Percentiles rank a stretch among this genome's conserved stretches.
Conservation (phyloP, 352 stramenopile genomes). For the Globisporangium sylvaticum region DNA sequence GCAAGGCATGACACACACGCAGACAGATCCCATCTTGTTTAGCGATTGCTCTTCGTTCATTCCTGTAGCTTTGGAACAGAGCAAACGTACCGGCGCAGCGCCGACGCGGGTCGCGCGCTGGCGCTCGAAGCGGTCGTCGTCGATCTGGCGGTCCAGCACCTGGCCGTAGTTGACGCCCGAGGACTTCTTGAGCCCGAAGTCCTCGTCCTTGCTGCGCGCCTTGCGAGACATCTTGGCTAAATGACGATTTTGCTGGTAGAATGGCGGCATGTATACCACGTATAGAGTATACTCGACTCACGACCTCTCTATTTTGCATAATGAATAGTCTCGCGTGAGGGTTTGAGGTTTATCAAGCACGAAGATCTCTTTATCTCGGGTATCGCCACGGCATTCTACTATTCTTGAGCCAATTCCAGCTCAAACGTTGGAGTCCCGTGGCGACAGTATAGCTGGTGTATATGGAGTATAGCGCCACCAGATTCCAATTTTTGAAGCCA, state of each 20-base stretch:
- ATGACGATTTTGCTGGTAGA: too few species aligned
- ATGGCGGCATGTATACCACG: too few species aligned
- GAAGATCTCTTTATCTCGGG: too few species aligned
- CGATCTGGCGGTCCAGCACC: conserved; percentile 76
- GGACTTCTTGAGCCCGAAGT: conserved; percentile 70
- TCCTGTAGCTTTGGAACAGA: background rate
- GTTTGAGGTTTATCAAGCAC: too few species aligned
- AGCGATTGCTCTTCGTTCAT: background rate
- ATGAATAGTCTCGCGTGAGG: too few species aligned
- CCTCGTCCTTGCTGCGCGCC: conserved; percentile 31
- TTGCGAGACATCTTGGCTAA: conserved; percentile 30
- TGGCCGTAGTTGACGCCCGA: conserved; percentile 84
- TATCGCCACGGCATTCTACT: too few species aligned
- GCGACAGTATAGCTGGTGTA: too few species aligned
- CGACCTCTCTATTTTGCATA: background rate
- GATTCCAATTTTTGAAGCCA: too few species aligned
- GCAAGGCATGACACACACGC: background rate
- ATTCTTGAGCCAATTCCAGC: too few species aligned
- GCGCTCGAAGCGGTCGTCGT: conserved; percentile 81
- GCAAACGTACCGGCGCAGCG: conserved; percentile 28
- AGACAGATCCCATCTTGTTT: background rate
- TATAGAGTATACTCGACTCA: too few species aligned
- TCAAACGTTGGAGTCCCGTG: too few species aligned
- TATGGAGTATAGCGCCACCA: too few species aligned
- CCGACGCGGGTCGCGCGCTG: conserved; percentile 51